Percentiles rank a stretch among this genome's conserved stretches.
Conservation (phyloP, 164 flowering plant species). For the Nelumbo lutea region DNA sequence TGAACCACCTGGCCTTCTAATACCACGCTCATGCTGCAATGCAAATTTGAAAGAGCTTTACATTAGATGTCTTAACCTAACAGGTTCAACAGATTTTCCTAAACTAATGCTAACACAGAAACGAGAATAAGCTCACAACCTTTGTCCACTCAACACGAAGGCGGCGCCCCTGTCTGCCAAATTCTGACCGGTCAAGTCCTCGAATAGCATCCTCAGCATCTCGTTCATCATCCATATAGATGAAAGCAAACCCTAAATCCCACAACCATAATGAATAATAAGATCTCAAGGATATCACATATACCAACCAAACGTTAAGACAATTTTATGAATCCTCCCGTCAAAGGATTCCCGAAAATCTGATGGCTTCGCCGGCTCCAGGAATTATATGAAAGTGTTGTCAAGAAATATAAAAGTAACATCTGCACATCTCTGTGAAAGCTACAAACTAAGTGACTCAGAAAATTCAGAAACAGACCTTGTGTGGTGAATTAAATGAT, state of each 20-base stretch:
- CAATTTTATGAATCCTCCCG: slow-evolving; percentile 20
- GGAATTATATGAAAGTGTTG: slow-evolving; percentile 13
- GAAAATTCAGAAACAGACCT: slow-evolving; percentile 85
- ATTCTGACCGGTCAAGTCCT: slow-evolving; percentile 71
- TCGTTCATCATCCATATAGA: slow-evolving; percentile 96
- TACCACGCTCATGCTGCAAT: slow-evolving; percentile 85
- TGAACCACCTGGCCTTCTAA: slow-evolving; percentile 53
- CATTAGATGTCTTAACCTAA: not conserved
- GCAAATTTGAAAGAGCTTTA: slow-evolving; percentile 3
- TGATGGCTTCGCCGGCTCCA: slow-evolving; percentile 9
- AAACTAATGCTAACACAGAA: not conserved
- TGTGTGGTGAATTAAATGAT: slow-evolving; percentile 59
- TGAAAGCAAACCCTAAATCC: slow-evolving; percentile 84
- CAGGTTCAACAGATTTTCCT: not conserved
- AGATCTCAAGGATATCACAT: not conserved
- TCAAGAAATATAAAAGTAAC: slow-evolving; percentile 24
- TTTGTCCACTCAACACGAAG: slow-evolving; percentile 99
- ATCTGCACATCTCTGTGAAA: slow-evolving; percentile 38
- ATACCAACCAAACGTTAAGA: not conserved
- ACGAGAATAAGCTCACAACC: slow-evolving; percentile 28
- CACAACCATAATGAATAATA: slow-evolving; percentile 1
- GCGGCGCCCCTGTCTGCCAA: slow-evolving; percentile 89
- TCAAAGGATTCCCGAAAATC: slow-evolving; percentile 12
- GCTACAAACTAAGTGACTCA: slow-evolving; percentile 54
- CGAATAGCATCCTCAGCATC: slow-evolving; percentile 97